Conservation (phyloP, 441 rosid species). For the Geranium incanum region DNA sequence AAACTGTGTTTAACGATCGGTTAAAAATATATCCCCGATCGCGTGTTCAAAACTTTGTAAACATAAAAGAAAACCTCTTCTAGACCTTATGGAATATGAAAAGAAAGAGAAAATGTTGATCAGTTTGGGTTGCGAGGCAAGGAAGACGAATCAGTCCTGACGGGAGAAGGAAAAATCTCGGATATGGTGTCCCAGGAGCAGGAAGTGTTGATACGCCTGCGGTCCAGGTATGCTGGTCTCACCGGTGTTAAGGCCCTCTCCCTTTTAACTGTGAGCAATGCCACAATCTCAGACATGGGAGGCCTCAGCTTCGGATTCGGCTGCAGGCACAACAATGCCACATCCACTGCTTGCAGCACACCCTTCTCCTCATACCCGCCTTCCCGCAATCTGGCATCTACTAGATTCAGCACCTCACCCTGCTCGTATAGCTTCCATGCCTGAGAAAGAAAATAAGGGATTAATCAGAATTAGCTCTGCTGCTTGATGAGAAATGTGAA, state of each 20-base stretch:
- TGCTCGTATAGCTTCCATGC: conserved; percentile 55
- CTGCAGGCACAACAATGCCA: conserved; percentile 53
- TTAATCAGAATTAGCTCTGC: too few relatives aligned
- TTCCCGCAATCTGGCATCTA: conserved; percentile 39
- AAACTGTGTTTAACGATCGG: too few relatives aligned
- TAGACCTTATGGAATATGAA: too few relatives aligned
- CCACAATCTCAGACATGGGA: conserved; percentile 51
- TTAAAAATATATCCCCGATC: too few relatives aligned
- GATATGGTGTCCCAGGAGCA: conserved; percentile 44
- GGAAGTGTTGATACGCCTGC: conserved; percentile 23
- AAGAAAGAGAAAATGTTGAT: neutral
- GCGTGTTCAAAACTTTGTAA: too few relatives aligned
- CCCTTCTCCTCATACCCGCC: conserved; percentile 35
- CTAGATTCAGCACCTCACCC: conserved; percentile 28
- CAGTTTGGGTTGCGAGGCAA: conserved; percentile 15
- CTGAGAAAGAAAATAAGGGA: conserved; percentile 17
- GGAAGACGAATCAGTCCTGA: conserved; percentile 22
- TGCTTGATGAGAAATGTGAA: neutral
- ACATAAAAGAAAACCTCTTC: too few relatives aligned
- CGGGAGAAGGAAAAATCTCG: conserved; percentile 38
- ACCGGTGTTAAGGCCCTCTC: conserved; percentile 30
- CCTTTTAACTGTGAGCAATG: conserved; percentile 42
- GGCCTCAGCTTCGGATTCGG: conserved; percentile 45
- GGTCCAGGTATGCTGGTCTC: conserved; percentile 36
- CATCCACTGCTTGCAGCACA: conserved; percentile 35